Evolutionary conservation across 768 basidiomycete genomes (phyloP).

Genomic region (Cubamyces lactineus): DNA sequence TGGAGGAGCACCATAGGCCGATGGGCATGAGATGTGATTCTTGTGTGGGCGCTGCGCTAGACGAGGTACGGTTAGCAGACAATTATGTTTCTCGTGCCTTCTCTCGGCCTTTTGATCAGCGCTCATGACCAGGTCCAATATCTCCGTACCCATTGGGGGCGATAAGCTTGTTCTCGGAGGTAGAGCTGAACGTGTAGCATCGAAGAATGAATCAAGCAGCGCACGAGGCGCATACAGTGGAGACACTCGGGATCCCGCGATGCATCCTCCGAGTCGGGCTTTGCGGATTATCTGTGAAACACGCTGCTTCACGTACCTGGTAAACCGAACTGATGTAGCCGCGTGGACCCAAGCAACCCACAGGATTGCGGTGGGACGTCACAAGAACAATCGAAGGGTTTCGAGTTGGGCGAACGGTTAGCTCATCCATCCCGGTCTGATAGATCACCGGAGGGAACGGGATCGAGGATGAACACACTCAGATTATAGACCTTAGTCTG

Average conservation of each 20-base stretch:
- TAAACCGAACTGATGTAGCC: neutral
- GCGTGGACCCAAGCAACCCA: neutral
- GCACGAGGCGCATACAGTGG: neutral
- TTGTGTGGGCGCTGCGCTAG: neutral
- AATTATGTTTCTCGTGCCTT: neutral
- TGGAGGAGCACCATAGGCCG: neutral
- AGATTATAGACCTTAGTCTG: neutral
- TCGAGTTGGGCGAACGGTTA: neutral
- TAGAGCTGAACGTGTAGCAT: too few species aligned
- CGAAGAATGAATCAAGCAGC: neutral
- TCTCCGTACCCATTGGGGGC: too few species aligned
- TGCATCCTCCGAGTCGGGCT: neutral
- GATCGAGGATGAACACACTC: too few species aligned
- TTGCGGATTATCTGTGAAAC: too few species aligned
- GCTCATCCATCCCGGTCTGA: neutral
- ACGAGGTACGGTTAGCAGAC: neutral
- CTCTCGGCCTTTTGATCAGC: neutral
- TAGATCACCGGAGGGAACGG: too few species aligned
- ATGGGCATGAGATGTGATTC: neutral
- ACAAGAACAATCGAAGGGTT: neutral
- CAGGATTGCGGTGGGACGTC: too few species aligned
- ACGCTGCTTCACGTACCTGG: neutral
- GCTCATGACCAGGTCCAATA: neutral
- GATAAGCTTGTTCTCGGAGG: too few species aligned
- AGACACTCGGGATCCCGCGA: neutral